Conservation (phyloP, 2,329 filamentous ascomycete genomes). For the Colletotrichum acutatum region DNA sequence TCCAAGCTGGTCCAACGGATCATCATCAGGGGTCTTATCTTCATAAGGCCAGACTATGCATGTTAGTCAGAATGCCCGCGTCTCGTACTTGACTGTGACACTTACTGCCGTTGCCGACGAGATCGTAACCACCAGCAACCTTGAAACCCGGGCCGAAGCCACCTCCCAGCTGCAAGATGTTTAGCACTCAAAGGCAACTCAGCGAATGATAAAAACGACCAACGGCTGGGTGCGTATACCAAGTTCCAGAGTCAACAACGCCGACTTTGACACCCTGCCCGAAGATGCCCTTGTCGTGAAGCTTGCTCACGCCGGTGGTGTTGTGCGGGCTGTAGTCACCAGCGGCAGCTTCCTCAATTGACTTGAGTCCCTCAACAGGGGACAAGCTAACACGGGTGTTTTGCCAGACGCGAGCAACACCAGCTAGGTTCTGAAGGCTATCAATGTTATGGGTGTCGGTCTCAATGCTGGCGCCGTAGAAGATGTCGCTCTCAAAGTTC, state of each 20-base stretch:
- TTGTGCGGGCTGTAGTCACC: slow-evolving; percentile 48
- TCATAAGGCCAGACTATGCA: slow-evolving; percentile 25
- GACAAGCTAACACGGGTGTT: slow-evolving; percentile 18
- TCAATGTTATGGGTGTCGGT: slow-evolving; percentile 47
- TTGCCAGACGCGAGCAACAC: slow-evolving; percentile 51
- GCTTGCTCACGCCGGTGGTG: slow-evolving; percentile 51
- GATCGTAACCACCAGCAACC: slow-evolving; percentile 55
- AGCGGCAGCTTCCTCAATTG: slow-evolving; percentile 36
- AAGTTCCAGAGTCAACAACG: slow-evolving; percentile 52
- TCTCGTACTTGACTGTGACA: slow-evolving; percentile 36
- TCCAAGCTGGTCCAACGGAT: slow-evolving; percentile 41
- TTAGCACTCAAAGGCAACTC: slow-evolving; percentile 36
- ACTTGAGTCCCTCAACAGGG: not conserved
- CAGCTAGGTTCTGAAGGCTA: slow-evolving; percentile 44
- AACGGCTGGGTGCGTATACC: slow-evolving; percentile 52
- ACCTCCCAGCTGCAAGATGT: slow-evolving; percentile 48
- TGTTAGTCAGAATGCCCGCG: slow-evolving; percentile 22
- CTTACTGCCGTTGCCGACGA: slow-evolving; percentile 51
- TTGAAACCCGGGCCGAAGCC: slow-evolving; percentile 58
- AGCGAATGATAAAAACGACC: not conserved
- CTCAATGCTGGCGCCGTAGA: slow-evolving; percentile 47
- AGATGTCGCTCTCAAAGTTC: slow-evolving; percentile 41
- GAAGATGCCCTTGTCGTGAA: slow-evolving; percentile 49
- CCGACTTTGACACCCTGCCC: slow-evolving; percentile 51
- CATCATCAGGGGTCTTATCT: slow-evolving; percentile 36